Conservation (phyloP, 345 rosid genomes). For the Psidium friedrichsthalianum region DNA sequence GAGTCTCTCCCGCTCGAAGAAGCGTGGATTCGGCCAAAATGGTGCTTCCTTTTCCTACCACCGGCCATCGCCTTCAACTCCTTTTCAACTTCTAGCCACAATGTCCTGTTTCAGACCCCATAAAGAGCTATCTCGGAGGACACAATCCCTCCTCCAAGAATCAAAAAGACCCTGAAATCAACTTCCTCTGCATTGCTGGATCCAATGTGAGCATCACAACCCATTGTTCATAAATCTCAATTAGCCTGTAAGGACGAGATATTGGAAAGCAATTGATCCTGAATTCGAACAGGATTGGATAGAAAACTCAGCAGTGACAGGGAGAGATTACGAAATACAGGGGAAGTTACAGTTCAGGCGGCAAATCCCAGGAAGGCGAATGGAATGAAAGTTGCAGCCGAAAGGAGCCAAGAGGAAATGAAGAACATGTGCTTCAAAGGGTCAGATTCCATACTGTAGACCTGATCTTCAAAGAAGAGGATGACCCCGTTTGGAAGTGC, state of each 20-base stretch:
- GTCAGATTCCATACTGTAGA: not conserved
- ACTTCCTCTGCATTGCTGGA: not conserved
- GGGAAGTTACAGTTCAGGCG: not conserved
- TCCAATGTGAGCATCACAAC: not conserved
- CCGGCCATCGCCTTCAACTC: conserved; percentile 25
- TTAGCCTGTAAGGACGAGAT: not conserved
- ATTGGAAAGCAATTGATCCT: not conserved
- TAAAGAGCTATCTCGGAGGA: not conserved
- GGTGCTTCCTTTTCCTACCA: conserved; percentile 51
- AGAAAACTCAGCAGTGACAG: not conserved
- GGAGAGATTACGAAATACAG: not conserved
- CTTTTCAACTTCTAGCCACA: not conserved
- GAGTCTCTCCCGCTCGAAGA: conserved; percentile 54
- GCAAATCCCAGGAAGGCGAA: not conserved
- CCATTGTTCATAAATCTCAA: not conserved
- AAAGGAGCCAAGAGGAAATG: not conserved
- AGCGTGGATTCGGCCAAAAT: conserved; percentile 56
- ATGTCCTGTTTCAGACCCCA: not conserved
- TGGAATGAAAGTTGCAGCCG: not conserved
- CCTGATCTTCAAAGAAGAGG: not conserved
- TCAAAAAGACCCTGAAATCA: not conserved
- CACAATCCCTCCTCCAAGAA: not conserved
- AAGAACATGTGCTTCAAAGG: not conserved
- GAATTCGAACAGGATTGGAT: not conserved
- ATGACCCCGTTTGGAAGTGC: not conserved